Percentiles rank a stretch among this genome's conserved stretches.
Conservation (phyloP, 768 basidiomycete genomes). For the Hebeloma cylindrosporum region DNA sequence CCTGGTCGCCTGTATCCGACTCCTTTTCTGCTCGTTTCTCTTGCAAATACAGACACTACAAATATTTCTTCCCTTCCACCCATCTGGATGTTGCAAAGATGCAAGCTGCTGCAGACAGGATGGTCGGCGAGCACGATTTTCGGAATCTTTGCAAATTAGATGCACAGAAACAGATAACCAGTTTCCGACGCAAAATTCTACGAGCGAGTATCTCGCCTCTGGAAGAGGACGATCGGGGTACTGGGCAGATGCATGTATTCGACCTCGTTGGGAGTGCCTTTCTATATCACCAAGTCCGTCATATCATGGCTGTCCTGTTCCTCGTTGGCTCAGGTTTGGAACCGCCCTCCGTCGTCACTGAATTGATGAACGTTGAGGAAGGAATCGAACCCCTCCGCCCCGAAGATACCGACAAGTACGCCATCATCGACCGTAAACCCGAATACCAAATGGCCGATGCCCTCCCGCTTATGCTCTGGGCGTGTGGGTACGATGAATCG, state of each 20-base stretch:
- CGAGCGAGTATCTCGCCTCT: conserved; percentile 62
- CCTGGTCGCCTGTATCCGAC: conserved; percentile 86
- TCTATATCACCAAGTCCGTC: conserved; percentile 93
- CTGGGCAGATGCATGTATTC: conserved; percentile 57
- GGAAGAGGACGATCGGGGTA: conserved; percentile 26
- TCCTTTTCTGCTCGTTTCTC: conserved; percentile 87
- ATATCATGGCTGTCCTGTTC: conserved; percentile 91
- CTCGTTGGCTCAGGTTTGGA: conserved; percentile 85
- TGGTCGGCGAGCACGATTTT: conserved; percentile 93
- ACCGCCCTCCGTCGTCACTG: conserved; percentile 61
- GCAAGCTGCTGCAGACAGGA: conserved; percentile 65
- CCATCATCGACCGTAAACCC: conserved; percentile 72
- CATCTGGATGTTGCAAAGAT: conserved; percentile 72
- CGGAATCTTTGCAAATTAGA: conserved; percentile 95
- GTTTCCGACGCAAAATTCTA: conserved; percentile 68
- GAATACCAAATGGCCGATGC: conserved; percentile 93
- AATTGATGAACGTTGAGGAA: conserved; percentile 70
- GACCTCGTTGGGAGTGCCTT: conserved; percentile 89
- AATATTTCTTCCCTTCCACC: conserved; percentile 86
- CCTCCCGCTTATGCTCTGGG: conserved; percentile 89
- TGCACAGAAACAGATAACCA: conserved; percentile 84
- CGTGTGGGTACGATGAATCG: conserved; percentile 69
- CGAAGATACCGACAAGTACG: conserved; percentile 29
- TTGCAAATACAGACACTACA: conserved; percentile 90
- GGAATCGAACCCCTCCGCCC: conserved; percentile 37